Evolutionary conservation across 2,329 filamentous ascomycete genomes (phyloP), one percentile per base, ranked within the genome.

Genomic region (Didymella glomerata): DNA sequence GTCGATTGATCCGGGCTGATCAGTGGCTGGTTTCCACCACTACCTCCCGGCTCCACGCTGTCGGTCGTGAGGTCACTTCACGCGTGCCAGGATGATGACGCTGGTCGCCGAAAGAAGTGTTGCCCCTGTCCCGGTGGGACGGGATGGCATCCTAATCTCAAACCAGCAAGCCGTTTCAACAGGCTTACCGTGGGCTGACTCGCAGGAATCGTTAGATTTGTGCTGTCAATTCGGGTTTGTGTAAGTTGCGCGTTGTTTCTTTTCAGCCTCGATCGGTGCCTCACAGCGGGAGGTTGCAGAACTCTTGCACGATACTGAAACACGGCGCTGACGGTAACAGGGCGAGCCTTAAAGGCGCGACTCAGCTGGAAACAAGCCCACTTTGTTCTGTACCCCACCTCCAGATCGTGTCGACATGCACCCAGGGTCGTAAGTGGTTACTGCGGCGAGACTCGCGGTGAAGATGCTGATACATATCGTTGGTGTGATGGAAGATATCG

Each of bases 31-130:
- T 32, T 42, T 54, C 50, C 65, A 63, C 62, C 64, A 68, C 67
- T 58, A 61, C 57, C 59, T 67, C 65, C 70, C 71, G 65, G 66
- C 41, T 67, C 73, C 73, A 67, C 49, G 22, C 69, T 67, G 70
- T 72, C 73, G 73, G 73, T 50, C 20, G 51, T 28, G 32, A 58
- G 40, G 57, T 66, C 61, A 67, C 64, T 61, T 69, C 64, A 67
- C 60, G 54, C 49, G 61, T 50, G 28, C 48, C 28, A 51, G 54
- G 57, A 56, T 64, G 59, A 66, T 67, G 52, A 51, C 63, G 53
- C 55, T 60, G 54, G 40, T 57, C 61, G 55, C 60, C 61, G 54
- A 61, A 56, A 53, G 51, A 48, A 65, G 60, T 57, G 48, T 54
- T 62, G 54, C 59, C 55, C 61, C 63, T 65, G 64, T 57, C 55